Evolutionary conservation across 225 moss, liverwort and hornwort species (phyloP), one percentile per base, ranked within the genome.

Genomic region (Anthoceros angustus): DNA sequence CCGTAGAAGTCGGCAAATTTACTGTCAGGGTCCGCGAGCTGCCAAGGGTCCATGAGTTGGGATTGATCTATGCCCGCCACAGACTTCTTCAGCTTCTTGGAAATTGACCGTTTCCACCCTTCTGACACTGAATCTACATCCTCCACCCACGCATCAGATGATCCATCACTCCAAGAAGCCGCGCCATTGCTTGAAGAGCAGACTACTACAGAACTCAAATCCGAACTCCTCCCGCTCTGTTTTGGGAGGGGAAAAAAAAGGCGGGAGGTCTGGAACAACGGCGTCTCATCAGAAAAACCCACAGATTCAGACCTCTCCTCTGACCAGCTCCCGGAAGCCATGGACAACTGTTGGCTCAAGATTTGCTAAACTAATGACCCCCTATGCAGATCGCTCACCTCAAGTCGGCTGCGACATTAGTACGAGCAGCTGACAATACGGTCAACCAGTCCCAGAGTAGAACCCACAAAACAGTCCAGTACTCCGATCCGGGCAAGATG

Each of bases 1-100:
- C 80, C 91, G 67, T 77, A 77, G 23, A 80, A 85, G 70, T 88
- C 88, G 25, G 88, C 94, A 72, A 91, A 95, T 24, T 88, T 83
- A 65, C 94, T 95, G 69, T 95, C 94, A 43, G 73, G 76, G 38
- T 95, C 94, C 32, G 90, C 86, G 65, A 95, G 82, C 60, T 88
- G 62, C 79, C 88, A 88, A 60, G 88, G 88, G 26, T 95, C 94
- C 40, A 83, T 80, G 42, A 88, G 85, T 40, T 78, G 72, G 12
- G 39, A 79, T 73, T 95, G 94, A 64, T 90, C 90, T 42, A 94
- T 78, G 77, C 94, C 94, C 64, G 90, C 90, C 32, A 95, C 84
- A 20, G 72, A 62, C 63, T 78, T 80, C 61, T 55, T 76, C 69
- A 65, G 81, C 72, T 72, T 69, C 42, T 15, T 20, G 23, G 55